Base-by-base conservation (phyloP, 352 stramenopile genomes). In the Globisporangium rhizosaccharum region DNA sequence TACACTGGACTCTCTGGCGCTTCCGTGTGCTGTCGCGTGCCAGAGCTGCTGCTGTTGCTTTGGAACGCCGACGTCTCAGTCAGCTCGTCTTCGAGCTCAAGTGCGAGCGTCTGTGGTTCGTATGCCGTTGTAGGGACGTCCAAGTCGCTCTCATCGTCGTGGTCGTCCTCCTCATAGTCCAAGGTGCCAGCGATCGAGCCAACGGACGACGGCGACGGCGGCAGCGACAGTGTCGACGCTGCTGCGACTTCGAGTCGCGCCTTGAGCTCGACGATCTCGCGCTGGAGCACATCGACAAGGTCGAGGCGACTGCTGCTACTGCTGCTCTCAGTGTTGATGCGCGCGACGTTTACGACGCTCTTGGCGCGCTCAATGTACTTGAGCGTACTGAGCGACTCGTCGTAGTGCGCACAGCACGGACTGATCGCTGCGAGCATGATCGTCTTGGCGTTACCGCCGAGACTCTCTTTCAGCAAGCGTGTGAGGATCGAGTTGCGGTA, bases 401-500 rank as follows among this genome's bases (percentile, higher is more conserved):
- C 86, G 46, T 92, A 96, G 60, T 96, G 84, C 3, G 72, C 66
- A 36, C 84, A 88, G 44, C 82, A 92, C 3, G 88, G 88, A 55
- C 84, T 94, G 58, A 95, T 86, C 2, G 76, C 72, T n/a, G 86
- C 88, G n/a, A 96, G 79, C 72, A 96, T 92, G 12, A 94, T 77
- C 0, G 83, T 92, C 41, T 85, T 85, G 28, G 85, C 76, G 42
- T 94, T 90, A 2, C 87, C 84, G 42, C 84, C 86, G 2, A 96
- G 71, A 52, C 76, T 85, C 51, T 92, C 75, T 45, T 92, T 92
- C 25, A 94, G 66, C 41, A 94, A 52, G 3, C 87, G 65, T 9
- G 88, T 97, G 25, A 97, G 68, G 20, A 95, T 77, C 15, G 85
- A 95, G 62, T 97, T 97, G 25, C 90, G 78, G 53, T 96, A 97